Evolutionary conservation across 352 stramenopile genomes (phyloP), one percentile per base, ranked within the genome.

Genomic region (Globisporangium recalcitrans): DNA sequence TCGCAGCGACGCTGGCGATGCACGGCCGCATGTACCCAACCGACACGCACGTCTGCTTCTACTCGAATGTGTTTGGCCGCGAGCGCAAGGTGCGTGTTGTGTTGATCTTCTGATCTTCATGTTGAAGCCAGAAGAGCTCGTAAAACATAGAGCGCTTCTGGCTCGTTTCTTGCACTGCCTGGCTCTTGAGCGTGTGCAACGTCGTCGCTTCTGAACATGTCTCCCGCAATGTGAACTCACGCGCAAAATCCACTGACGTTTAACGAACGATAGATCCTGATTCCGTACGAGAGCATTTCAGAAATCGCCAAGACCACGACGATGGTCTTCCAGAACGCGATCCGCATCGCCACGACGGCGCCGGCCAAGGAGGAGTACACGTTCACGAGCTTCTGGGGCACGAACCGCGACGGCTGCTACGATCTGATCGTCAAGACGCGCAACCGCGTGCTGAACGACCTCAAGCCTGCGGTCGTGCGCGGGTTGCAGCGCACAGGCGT

Each of bases 21-120:
- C 85, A 95, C 71, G 85, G 85, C 52, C 83, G 85, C 62, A 95
- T 95, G 85, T 95, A 95, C 76, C 85, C 85, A 40, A 91, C 83
- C 47, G 83, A 77, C 56, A 73, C 82, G 21, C 80, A 91, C 64
- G 74, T 91, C 48, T 95, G 85, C 71, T 95, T 95, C 60, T 93
- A 95, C 75, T 93, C 85, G 58, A 93, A 93, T 60, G 78, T 93
- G 36, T 93, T 95, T 72, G 85, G 83, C 44, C 83, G 82, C 62
- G 85, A 95, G 69, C 82, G 82, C 73, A 95, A 95, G 76, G 78
- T 87, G 59, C 59, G 74, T 66, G 52, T 62, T 52, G 26, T 60
- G 59, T 21, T 40, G 16, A 55, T 55, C 26, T 22, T 16, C 19
- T 55, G 27, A n/a, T n/a, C n/a, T 29, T 61, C 40, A 58, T 49